These are phyloP conservation scores for Escallonia rubra DNA, from an alignment of 129 eudicot species.

Conservation along the genomic window DNA sequence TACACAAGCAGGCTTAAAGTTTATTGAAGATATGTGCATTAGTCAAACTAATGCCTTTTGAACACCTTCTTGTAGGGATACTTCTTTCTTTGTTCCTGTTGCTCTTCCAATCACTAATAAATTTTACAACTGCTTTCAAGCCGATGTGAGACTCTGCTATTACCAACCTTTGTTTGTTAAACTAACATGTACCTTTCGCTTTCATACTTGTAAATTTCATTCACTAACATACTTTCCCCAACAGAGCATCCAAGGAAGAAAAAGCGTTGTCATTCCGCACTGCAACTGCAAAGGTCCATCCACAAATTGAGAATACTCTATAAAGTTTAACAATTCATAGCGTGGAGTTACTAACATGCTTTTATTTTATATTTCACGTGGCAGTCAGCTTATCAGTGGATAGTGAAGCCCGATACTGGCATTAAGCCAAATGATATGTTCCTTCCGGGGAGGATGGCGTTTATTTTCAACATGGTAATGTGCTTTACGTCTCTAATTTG, in stretches of 20 bases:
- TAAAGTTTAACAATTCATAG: neutral
- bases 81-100: neutral
- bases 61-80: no score
- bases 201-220: conserved; percentile 5
- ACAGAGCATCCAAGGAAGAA: conserved; percentile 78
- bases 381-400: conserved; percentile 89
- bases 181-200: no score
- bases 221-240: conserved; percentile 9
- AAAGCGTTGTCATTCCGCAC: conserved; percentile 79
- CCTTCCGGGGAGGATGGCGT: conserved; percentile 96
- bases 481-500: neutral
- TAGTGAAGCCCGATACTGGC: conserved; percentile 80
- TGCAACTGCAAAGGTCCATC: conserved; percentile 67
- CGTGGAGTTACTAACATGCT: neutral
- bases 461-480: conserved; percentile 79
- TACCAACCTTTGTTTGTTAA: no score
- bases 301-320: neutral
- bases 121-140: no score
- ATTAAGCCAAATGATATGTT: conserved; percentile 87
- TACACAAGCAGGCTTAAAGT: no score
- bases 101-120: neutral
- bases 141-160: no score
- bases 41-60: no score
- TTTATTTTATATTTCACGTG: conserved; percentile 4
- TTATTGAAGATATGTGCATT: no score